phyloP scores from a whole-genome alignment of 805 yeast species.

The Ogataea neopini region DNA sequence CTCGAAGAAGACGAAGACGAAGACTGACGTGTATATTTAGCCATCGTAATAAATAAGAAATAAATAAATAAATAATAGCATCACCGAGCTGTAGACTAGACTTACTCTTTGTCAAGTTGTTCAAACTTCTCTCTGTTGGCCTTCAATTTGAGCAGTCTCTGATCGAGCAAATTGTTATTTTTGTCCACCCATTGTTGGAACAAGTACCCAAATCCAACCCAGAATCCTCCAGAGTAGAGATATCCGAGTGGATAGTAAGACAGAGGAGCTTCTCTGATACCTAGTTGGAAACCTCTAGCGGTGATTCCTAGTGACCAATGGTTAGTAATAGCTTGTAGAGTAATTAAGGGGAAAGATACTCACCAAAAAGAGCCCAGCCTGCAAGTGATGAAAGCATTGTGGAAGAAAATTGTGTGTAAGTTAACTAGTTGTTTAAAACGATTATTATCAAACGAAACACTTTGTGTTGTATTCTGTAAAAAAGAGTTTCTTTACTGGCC shows the following conservation, averaged over 20 bases:
- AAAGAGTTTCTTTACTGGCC: neutral
- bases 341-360: slow-evolving; percentile 13
- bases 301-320: slow-evolving; percentile 35
- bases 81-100: neutral
- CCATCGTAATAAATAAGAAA: slow-evolving; percentile 5
- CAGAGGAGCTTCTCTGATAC: slow-evolving; percentile 43
- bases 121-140: slow-evolving; percentile 37
- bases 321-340: neutral
- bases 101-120: slow-evolving; percentile 18
- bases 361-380: slow-evolving; percentile 43
- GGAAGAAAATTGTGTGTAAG: too few species aligned
- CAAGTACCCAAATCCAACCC: slow-evolving; percentile 44
- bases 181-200: slow-evolving; percentile 41
- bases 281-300: slow-evolving; percentile 47
- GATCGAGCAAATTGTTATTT: slow-evolving; percentile 40
- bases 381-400: slow-evolving; percentile 25
- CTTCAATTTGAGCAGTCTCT: slow-evolving; percentile 38
- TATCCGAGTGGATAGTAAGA: slow-evolving; percentile 41
- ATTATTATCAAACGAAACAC: neutral
- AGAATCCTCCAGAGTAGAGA: slow-evolving; percentile 44
- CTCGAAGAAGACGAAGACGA: slow-evolving; percentile 13
- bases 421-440: too few species aligned
- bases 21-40: slow-evolving; percentile 12
- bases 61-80: slow-evolving; percentile 11
- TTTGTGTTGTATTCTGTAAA: neutral